Evolutionary conservation across 192 early-diverging fungal species (phyloP).

Genomic region (Umbelopsis ramanniana): DNA sequence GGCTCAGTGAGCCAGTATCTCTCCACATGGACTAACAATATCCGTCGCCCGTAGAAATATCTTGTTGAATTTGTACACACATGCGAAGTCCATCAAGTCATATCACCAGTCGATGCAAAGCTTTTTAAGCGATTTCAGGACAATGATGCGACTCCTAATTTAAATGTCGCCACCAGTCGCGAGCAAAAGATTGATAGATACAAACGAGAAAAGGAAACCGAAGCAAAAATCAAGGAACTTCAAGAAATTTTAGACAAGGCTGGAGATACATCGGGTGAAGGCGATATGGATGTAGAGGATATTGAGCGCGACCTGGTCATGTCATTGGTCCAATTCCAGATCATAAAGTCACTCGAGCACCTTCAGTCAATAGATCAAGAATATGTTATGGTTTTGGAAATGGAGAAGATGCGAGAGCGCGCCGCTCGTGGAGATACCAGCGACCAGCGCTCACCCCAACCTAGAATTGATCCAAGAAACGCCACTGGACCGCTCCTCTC

Average conservation of each 20-base stretch:
- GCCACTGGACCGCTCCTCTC: slow-evolving; percentile 58
- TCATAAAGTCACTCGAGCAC: slow-evolving; percentile 74
- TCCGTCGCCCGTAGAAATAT: slow-evolving; percentile 32
- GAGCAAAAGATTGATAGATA: slow-evolving; percentile 76
- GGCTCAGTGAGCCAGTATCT: background rate
- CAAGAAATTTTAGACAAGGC: slow-evolving; percentile 27
- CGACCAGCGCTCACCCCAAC: background rate
- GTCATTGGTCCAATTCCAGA: slow-evolving; percentile 72
- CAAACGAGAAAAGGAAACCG: slow-evolving; percentile 78
- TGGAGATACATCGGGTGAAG: slow-evolving; percentile 27
- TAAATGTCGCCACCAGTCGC: slow-evolving; percentile 59
- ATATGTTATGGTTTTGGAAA: slow-evolving; percentile 75
- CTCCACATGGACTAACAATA: background rate
- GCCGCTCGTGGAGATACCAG: slow-evolving; percentile 23
- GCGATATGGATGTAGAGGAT: slow-evolving; percentile 71
- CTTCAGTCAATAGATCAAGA: slow-evolving; percentile 78
- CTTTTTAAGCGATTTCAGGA: slow-evolving; percentile 28
- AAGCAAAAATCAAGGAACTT: slow-evolving; percentile 53
- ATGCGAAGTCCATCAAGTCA: slow-evolving; percentile 42
- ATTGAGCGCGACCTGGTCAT: slow-evolving; percentile 74
- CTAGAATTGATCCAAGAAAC: slow-evolving; percentile 31
- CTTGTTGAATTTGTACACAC: slow-evolving; percentile 41
- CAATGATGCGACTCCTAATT: background rate
- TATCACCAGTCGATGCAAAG: slow-evolving; percentile 32
- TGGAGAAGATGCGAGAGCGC: slow-evolving; percentile 61